Evolutionary conservation across 345 rosid genomes (phyloP), one percentile per base, ranked within the genome.

Genomic region (Linum trigynum): DNA sequence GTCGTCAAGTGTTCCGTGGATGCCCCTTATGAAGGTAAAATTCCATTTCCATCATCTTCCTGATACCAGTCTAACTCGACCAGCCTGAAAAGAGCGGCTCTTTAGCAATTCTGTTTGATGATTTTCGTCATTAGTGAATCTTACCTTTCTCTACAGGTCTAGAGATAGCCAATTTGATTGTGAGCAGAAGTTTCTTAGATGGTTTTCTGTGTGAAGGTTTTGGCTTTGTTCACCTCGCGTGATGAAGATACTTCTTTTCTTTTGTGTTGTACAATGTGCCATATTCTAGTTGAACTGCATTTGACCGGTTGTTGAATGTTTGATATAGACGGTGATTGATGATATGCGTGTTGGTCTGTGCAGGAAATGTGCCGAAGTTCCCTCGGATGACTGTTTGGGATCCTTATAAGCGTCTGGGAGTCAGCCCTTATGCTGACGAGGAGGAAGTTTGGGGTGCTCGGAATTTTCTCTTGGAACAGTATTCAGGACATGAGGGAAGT

Each of bases 381-480:
- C 87, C 97, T 3, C 82, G 97, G 61, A 59, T 67, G 39, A 86
- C 74, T 59, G 88, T 90, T 60, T 84, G 97, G 99, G 88, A 94
- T 67, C 99, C 99, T 5, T 90, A 85, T 75, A 94, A 76, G 68
- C 87, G 96, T 64, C 78, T 94, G 56, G 97, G 97, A 5, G 55
- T 91, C 36, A 81, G 86, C 66, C 86, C 82, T 17, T 83, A 85
- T 68, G 96, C 99, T 69, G 83, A 95, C 0, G 96, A 88, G 82
- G 97, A 94, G 69, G 99, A 94, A 77, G 81, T 94, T 70, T 94
- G 96, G 99, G 88, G 86, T 4, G 83, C 99, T 0, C 96, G 99
- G 71, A 91, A 94, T 82, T 94, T 94, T 69, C 97, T 94, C 65
- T 53, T 86, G 65, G 73, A 88, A 66, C 95, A 94, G 74, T 88